phyloP scores from a whole-genome alignment of 2,329 filamentous ascomycete genomes.

The Hymenoscyphus repandus region DNA sequence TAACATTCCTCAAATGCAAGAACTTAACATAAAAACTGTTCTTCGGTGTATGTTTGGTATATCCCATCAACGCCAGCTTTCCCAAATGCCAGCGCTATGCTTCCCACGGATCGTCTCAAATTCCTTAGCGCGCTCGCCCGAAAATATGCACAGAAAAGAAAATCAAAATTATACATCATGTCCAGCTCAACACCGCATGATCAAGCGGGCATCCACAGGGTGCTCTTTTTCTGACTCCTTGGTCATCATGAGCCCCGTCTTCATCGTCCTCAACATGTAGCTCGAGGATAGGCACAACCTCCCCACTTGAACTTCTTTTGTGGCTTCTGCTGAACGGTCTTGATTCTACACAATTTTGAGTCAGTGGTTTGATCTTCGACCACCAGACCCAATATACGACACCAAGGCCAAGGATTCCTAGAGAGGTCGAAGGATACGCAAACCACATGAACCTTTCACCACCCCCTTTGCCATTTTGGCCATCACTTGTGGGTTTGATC shows the following conservation, averaged over 20 bases:
- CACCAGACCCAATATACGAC: slow-evolving; percentile 36
- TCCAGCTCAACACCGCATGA: background rate
- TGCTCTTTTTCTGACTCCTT: slow-evolving; percentile 8
- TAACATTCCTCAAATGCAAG: too few relatives aligned
- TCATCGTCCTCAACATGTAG: background rate
- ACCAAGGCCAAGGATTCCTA: slow-evolving; percentile 32
- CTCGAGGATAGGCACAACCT: slow-evolving; percentile 6
- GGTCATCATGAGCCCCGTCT: background rate
- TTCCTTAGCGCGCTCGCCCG: too few relatives aligned
- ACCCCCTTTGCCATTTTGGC: slow-evolving; percentile 16
- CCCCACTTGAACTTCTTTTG: slow-evolving; percentile 5
- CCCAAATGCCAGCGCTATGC: too few relatives aligned
- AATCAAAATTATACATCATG: too few relatives aligned
- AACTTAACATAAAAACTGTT: too few relatives aligned
- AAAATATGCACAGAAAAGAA: too few relatives aligned
- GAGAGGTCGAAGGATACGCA: slow-evolving; percentile 34
- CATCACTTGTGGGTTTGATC: slow-evolving; percentile 28
- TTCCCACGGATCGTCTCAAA: too few relatives aligned
- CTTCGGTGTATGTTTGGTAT: too few relatives aligned
- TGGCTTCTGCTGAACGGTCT: slow-evolving; percentile 5
- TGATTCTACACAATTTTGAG: background rate
- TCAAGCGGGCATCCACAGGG: slow-evolving; percentile 14
- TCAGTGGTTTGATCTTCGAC: slow-evolving; percentile 15
- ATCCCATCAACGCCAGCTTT: too few relatives aligned
- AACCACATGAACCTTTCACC: slow-evolving; percentile 32